A percentile compares a stretch with the other conserved stretches of the same genome.
phyloP scores from a whole-genome alignment of 208 protist species.

The Crithidia expoeki region DNA sequence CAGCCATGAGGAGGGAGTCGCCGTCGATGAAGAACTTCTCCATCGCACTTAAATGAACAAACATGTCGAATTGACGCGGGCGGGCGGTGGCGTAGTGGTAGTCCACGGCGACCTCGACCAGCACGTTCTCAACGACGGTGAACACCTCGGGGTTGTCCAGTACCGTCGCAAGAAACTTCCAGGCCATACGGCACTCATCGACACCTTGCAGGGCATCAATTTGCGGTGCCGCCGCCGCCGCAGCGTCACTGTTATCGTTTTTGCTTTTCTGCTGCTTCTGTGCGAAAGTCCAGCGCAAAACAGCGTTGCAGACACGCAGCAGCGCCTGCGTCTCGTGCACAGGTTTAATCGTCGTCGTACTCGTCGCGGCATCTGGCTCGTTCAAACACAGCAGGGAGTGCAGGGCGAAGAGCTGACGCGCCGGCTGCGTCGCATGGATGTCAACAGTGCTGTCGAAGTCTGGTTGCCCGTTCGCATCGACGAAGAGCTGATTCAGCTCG shows the following conservation, averaged over 20 bases:
- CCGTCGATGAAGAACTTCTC: constrained; percentile 94
- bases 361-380: constrained; percentile 17
- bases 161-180: constrained; percentile 76
- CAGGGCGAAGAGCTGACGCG: constrained; percentile 60
- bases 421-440: constrained; percentile 45
- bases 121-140: constrained; percentile 46
- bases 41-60: constrained; percentile 84
- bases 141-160: constrained; percentile 28
- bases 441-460: constrained; percentile 59
- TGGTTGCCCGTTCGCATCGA: constrained; percentile 40
- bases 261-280: constrained; percentile 41
- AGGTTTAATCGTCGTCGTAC: constrained; percentile 24
- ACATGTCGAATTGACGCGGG: constrained; percentile 90
- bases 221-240: neutral
- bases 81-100: constrained; percentile 80
- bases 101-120: constrained; percentile 58
- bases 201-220: constrained; percentile 54
- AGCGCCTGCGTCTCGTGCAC: constrained; percentile 37
- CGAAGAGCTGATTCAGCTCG: constrained; percentile 53
- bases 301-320: constrained; percentile 32
- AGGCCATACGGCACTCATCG: constrained; percentile 74
- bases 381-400: constrained; percentile 37
- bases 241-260: no score
- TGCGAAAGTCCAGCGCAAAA: constrained; percentile 41
- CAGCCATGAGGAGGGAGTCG: constrained; percentile 88